Percentiles rank a stretch among this genome's conserved stretches.
These are phyloP conservation scores for Alternaria sp. DNA, from an alignment of 2,329 filamentous ascomycete genomes.

Conservation along the genomic window DNA sequence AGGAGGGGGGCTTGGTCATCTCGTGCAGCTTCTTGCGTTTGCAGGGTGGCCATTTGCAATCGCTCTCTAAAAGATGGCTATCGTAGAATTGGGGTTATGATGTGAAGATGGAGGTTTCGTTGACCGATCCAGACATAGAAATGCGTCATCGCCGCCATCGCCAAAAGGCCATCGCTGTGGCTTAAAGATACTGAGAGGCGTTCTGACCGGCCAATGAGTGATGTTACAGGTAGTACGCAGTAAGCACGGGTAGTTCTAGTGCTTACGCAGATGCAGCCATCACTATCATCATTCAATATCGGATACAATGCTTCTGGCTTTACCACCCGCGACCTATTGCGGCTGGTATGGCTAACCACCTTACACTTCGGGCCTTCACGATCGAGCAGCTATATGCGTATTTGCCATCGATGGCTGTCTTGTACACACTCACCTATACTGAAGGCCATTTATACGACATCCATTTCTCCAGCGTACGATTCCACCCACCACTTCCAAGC, in stretches of 20 bases:
- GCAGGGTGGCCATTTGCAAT: not conserved
- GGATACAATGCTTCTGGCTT: not conserved
- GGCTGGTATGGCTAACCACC: not conserved
- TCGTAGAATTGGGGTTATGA: not conserved
- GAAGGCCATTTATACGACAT: constrained; percentile 23
- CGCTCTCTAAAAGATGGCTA: not conserved
- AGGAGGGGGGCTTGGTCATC: not conserved
- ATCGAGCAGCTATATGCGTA: accelerated
- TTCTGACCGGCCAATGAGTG: not conserved
- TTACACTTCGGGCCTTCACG: not conserved
- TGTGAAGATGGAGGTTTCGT: not conserved
- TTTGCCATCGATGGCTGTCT: not conserved
- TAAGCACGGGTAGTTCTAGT: not conserved
- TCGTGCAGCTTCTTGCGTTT: not conserved
- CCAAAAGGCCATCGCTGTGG: not conserved
- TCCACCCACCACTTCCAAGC: constrained; percentile 16
- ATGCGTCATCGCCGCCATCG: not conserved
- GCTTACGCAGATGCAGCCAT: not conserved
- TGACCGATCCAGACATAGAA: not conserved
- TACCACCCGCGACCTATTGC: not conserved
- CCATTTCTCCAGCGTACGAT: constrained; percentile 19
- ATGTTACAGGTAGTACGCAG: not conserved
- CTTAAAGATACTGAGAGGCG: not conserved
- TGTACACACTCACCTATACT: not conserved
- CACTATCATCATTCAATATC: not conserved